Conservation (phyloP, 2,329 filamentous ascomycete genomes). For the Claviceps maximensis region DNA sequence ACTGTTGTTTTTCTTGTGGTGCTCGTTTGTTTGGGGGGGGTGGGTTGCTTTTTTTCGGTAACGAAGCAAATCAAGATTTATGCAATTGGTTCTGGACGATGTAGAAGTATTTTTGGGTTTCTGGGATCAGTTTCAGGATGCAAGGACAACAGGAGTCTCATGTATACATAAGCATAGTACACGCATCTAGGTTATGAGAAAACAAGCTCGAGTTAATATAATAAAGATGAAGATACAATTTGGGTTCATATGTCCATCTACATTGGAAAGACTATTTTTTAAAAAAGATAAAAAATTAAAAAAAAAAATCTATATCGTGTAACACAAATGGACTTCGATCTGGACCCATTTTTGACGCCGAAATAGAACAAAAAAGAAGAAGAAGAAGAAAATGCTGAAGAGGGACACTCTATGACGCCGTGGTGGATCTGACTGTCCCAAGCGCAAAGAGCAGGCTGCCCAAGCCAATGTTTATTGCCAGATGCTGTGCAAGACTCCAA, state of each 20-base stretch:
- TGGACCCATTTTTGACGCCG: neutral
- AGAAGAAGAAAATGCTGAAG: too few species aligned
- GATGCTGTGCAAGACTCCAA: slow-evolving; percentile 75
- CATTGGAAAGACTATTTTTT: too few species aligned
- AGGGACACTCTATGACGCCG: neutral
- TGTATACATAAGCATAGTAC: neutral
- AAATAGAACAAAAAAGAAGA: too few species aligned
- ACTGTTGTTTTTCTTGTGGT: neutral
- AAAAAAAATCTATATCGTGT: too few species aligned
- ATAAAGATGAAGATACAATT: neutral
- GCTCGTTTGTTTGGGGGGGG: neutral
- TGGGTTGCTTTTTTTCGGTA: neutral
- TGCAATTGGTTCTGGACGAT: neutral
- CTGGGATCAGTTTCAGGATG: neutral
- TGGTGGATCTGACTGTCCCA: slow-evolving; percentile 16
- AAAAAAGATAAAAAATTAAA: too few species aligned
- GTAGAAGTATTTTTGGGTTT: neutral
- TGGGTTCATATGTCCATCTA: neutral
- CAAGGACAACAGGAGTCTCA: neutral
- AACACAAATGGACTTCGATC: neutral
- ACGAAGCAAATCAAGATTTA: neutral
- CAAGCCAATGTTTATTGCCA: slow-evolving; percentile 53
- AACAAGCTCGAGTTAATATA: neutral
- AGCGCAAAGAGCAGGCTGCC: slow-evolving; percentile 46
- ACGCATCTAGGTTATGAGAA: neutral